Percentiles rank a stretch among this genome's conserved stretches.
phyloP scores from a whole-genome alignment of 352 stramenopile genomes.

The Phytopythium cucurbitacearum region DNA sequence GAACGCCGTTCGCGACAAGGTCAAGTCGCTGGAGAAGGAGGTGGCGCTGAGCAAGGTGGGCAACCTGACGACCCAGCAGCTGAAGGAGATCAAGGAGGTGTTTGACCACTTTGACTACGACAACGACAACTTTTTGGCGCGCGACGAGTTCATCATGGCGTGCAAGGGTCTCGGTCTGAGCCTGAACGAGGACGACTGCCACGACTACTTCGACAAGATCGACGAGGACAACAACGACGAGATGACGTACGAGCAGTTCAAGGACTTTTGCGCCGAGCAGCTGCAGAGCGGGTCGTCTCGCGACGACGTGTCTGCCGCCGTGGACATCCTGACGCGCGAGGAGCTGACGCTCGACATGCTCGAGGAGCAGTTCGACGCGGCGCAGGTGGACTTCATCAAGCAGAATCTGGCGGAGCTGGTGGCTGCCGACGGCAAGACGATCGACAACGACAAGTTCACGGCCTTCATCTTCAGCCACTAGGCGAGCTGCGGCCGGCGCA shows the following conservation, averaged over 20 bases:
- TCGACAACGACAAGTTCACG: constrained; percentile 75
- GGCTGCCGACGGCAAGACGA: constrained; percentile 43
- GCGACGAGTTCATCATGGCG: constrained; percentile 90
- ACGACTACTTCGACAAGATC: constrained; percentile 87
- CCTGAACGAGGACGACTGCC: constrained; percentile 85
- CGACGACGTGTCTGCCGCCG: constrained; percentile 75
- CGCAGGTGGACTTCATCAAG: constrained; percentile 78
- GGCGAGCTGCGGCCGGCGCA: neutral
- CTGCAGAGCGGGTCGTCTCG: constrained; percentile 82
- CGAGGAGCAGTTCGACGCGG: constrained; percentile 74
- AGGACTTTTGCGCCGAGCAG: constrained; percentile 85
- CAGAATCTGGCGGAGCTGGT: constrained; percentile 55
- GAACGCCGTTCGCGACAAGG: constrained; percentile 70
- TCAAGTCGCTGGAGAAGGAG: constrained; percentile 89
- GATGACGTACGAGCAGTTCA: constrained; percentile 83
- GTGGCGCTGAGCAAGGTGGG: constrained; percentile 79
- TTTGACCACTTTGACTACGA: constrained; percentile 90
- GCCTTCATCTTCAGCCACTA: constrained; percentile 82
- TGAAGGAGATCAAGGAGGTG: constrained; percentile 87
- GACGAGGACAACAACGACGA: constrained; percentile 82
- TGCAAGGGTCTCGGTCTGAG: constrained; percentile 85
- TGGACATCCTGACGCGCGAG: constrained; percentile 75
- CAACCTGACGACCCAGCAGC: constrained; percentile 78
- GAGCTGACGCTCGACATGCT: constrained; percentile 76
- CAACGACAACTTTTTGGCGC: constrained; percentile 78